Evolutionary conservation across 1,284 basidiomycete genomes (phyloP), one percentile per base, ranked within the genome.

Genomic region (Malassezia sympodialis): DNA sequence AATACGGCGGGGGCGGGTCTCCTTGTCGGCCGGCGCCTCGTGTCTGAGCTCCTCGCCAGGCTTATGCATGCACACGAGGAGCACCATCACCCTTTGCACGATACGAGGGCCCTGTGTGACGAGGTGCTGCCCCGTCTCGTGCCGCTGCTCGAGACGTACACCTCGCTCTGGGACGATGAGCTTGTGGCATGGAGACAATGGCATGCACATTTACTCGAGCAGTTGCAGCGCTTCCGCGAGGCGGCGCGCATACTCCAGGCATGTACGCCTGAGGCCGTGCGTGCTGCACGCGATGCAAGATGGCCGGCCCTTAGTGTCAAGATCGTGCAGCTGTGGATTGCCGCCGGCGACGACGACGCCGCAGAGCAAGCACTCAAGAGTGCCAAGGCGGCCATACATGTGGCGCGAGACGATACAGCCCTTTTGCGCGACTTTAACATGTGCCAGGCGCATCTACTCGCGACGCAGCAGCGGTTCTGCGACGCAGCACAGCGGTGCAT

Each of bases 341-440:
- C 96, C 79, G 91, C 94, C 37, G 88, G 90, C 70, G 88, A 94
- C 67, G 86, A 87, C 1, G 86, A 89, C 0, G 86, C 88, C 73
- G 94, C 94, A 34, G 93, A 98, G 73, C 86, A 87, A 6, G 96
- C 90, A 76, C 90, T 94, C 75, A 93, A 91, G 68, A 86, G 93
- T 49, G 93, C 94, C n/a, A 87, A 87, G 10, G 81, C 90, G 34
- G 81, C 96, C 26, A 84, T 89, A 31, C 86, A 89, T 72, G 53
- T 56, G 26, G 64, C 66, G 6, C 66, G 66, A 11, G 66, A 35
- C 10, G 23, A 30, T n/a, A 59, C 59, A 19, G 53, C 59, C 8
- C 52, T 72, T 11, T 58, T 62, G 10, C 56, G 69, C 19, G 61
- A 62, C 32, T 77, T 72, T 63, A 72, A 75, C 51, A 54, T 72